Evolutionary conservation across 441 rosid species (phyloP), one percentile per base, ranked within the genome.

Genomic region (Flueggea neowawraea): DNA sequence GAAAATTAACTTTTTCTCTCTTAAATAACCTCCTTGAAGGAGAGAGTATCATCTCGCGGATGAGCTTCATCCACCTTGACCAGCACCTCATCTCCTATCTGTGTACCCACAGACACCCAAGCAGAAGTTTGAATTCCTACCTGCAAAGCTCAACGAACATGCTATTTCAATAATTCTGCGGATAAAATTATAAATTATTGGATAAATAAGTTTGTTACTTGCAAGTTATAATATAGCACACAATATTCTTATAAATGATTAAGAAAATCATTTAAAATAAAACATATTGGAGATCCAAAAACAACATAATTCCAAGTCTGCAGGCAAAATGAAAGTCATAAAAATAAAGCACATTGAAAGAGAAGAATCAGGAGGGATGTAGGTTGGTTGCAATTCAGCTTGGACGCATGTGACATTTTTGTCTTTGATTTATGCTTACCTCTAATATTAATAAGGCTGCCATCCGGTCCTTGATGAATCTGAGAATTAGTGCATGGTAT

Each of bases 41-140:
- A 73, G 67, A 94, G 76, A 67, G 78, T 54, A 60, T 91, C 97
- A 39, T 87, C 85, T 2, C 94, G 94, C 0, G 99, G 91, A 79
- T 82, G 85, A 58, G 97, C 93, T 75, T 86, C 94, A 81, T 84
- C 94, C 53, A 94, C 96, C 74, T 65, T 62, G 71, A 94, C 94
- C 55, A 82, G 68, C 28, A 89, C 66, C 73, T 94, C 96, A 81
- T 91, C 96, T 63, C 99, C 99, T 17, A 91, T 73, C 69, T 78
- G 82, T 67, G 57, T 66, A 63, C 96, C 97, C 41, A 73, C 65
- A 56, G 97, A 87, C 62, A 91, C 95, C 95, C 87, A 86, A 12
- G 86, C 91, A 22, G 92, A 71, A 59, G 86, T 86, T 77, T 91
- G 97, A 75, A 82, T 66, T 56, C 97, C 99, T 31, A 94, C 89